phyloP scores from a whole-genome alignment of 1,284 basidiomycete species.

The Mycosarcoma maydis region DNA sequence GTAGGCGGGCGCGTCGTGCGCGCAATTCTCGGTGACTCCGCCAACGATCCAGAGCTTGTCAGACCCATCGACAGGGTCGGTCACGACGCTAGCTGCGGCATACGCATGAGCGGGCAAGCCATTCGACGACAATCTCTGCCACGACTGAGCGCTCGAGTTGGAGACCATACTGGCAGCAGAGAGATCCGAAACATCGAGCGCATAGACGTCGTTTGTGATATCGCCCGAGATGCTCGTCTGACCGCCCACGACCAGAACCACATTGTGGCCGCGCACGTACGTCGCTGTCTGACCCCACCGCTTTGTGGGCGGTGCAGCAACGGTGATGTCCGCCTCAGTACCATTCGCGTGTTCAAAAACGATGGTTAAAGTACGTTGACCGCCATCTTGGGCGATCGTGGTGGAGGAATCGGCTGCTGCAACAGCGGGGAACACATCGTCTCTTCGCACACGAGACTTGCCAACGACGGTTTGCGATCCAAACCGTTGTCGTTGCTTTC shows the following conservation, averaged over 20 bases:
- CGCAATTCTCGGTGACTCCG: conserved; percentile 56
- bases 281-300: conserved; percentile 45
- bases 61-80: conserved; percentile 8
- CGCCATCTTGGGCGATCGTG: background rate
- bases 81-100: conserved; percentile 25
- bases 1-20: conserved; percentile 38
- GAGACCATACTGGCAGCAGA: conserved; percentile 17
- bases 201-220: conserved; percentile 56
- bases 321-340: conserved; percentile 8
- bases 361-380: conserved; percentile 22
- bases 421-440: conserved; percentile 30
- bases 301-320: conserved; percentile 11
- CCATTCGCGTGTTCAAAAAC: conserved; percentile 24
- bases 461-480: conserved; percentile 11
- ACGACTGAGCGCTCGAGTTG: conserved; percentile 13
- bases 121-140: conserved; percentile 23
- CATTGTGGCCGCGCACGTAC: conserved; percentile 29
- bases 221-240: conserved; percentile 46
- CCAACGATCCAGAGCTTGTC: conserved; percentile 58
- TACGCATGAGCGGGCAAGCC: conserved; percentile 53
- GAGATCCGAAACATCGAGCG: conserved; percentile 46
- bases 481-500: conserved; percentile 4
- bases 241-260: conserved; percentile 59
- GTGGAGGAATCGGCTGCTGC: conserved; percentile 20
- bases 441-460: conserved; percentile 17